Base-by-base conservation (phyloP, 176 grass and related monocot species). In the Zoysia pacifica region DNA sequence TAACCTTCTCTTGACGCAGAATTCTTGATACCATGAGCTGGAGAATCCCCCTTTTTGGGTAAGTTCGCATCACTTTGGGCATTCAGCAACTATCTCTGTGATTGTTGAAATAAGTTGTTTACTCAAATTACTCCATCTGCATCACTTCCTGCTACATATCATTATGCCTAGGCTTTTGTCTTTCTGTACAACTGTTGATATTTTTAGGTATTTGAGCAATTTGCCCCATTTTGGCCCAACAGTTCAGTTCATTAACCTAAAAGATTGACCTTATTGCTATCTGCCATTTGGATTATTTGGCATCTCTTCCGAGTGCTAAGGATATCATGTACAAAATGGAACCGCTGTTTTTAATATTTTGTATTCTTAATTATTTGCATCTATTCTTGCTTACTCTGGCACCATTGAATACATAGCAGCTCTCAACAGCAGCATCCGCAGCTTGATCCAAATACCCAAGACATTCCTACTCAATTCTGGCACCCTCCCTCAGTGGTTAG, bases 31-130 rank as follows among this genome's bases (percentile, higher is more conserved):
- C 48, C 47, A 97, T 97, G 93, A 97, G 85, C 77, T 93, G 90
- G 93, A 93, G 86, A 81, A 62, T 97, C 87, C 93, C 93, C 73
- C 81, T 89, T 82, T 91, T 97, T 3, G 93, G 93, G 90, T 90
- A 88, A 56, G 84, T 87, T 75, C 41, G 52, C 59, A 5, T 37
- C 10, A 63, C 14, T 89, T 14, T 60, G 50, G 71, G 4, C 38
- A 28, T 55, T 45, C 7, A 9, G 14, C 35, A 11, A 5, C 20
- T 79, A 2, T 28, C 28, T 28, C 28, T 35, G 16, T 19, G 62
- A 64, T 56, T 53, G 13, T 76, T 49, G 48, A 47, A 65, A 47
- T 60, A 64, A 54, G 11, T 69, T 74, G 35, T 60, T 5, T 79
- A 7, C 39, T 48, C 74, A 60, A 65, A 56, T 14, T 44, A 61